Evolutionary conservation across 2,329 filamentous ascomycete species (phyloP), one percentile per base, ranked within the genome.

Genomic region (Epichloe glyceriae): DNA sequence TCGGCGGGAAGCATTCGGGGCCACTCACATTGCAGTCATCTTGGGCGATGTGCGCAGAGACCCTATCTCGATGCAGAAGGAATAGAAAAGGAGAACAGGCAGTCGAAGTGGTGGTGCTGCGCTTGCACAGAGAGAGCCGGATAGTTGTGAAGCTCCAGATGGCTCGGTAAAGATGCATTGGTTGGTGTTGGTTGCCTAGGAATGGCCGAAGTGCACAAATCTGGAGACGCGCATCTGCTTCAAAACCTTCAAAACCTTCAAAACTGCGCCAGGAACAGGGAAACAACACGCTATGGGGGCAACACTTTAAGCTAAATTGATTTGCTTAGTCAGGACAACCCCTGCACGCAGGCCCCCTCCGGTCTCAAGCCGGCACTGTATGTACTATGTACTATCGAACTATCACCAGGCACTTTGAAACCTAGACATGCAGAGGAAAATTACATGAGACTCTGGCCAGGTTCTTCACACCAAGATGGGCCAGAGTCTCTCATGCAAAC

Each of bases 11-110:
- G 34, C n/a, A 5, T 3, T 17, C 4, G 10, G 17, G 35, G 30
- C 20, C 44, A 62, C 66, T 61, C 55, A 68, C 66, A 68, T 68
- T 49, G 66, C 66, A 59, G 66, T 67, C 66, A 68, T 68, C 46
- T 57, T 61, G 57, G 14, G n/a, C 40, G 19, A 50, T 47, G 43
- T 44, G 50, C 37, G 46, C 38, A 30, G 37, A 34, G 34, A 48
- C 38, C 15, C n/a, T 35, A 19, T n/a, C n/a, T 19, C 43, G 34
- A 49, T 39, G 40, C 33, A 33, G 33, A 26, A 34, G 33, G 22
- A 41, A 17, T 15, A 39, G 19, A 5, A 14, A 47, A 46, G 17
- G 12, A 37, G 22, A 37, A 34, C 3, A 26, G 14, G 19, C 14
- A 37, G 14, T 5, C 15, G 33, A 46, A 30, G 11, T 20, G 38